Evolutionary conservation across 164 flowering plant genomes (phyloP), one percentile per base, ranked within the genome.

Genomic region (Cinnamomum chago): DNA sequence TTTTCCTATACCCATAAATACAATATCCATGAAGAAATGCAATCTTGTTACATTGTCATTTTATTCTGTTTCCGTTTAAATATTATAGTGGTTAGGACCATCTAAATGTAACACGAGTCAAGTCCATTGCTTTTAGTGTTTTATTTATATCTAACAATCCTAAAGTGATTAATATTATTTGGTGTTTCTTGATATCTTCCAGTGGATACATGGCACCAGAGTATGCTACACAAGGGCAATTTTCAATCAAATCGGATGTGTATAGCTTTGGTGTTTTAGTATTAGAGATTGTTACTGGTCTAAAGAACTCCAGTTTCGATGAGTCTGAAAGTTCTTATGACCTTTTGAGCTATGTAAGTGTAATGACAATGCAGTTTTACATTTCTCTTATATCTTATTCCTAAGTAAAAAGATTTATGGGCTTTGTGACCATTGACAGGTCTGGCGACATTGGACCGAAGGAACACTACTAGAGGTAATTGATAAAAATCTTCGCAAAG

Each of bases 171-270:
- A n/a, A n/a, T n/a, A n/a, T n/a, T n/a, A n/a, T n/a, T n/a, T n/a
- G n/a, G 1, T 70, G 28, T 10, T 35, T 35, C 23, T 2, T 10
- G 9, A 17, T 20, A 18, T 17, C 25, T 9, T 65, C 62, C 74
- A 82, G 81, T 68, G 84, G 84, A 15, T 79, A 82, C 50, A 74
- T 82, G 82, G 72, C 81, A 20, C 76, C 81, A 14, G 79, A 82
- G 62, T 80, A 73, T 28, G 81, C 73, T 5, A 64, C 68, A 75
- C 73, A 78, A 25, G 83, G 83, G 22, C 76, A 70, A 14, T 78
- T 81, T 62, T 81, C 83, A n/a, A 71, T 68, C 9, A 79, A 74
- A 51, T 74, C 79, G 23, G 81, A 81, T 58, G 82, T 83, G 14
- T 83, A 47, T 67, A 83, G 85, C 70, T 83, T 78, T 27, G 83